Evolutionary conservation across 2,329 filamentous ascomycete species (phyloP).

Genomic region (Onygenales sp.): DNA sequence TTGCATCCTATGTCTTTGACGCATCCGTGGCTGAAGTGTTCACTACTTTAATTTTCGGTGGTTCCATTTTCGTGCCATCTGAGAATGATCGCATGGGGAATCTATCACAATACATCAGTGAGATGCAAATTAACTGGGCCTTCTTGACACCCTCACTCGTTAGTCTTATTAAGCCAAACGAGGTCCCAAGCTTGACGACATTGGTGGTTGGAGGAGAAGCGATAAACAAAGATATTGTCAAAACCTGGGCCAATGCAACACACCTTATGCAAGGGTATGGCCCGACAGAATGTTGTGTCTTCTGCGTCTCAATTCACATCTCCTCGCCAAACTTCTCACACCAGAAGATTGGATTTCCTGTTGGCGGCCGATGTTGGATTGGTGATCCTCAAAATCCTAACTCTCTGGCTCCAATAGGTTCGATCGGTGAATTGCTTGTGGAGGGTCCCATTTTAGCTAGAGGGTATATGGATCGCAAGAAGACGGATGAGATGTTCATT

Average conservation of each 20-base stretch:
- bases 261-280: conserved; percentile 36
- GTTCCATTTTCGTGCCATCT: conserved; percentile 50
- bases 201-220: conserved; percentile 39
- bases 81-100: conserved; percentile 42
- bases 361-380: conserved; percentile 28
- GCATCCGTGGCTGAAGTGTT: conserved; percentile 46
- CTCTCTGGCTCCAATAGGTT: conserved; percentile 40
- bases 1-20: conserved; percentile 49
- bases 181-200: conserved; percentile 35
- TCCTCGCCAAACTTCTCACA: conserved; percentile 20
- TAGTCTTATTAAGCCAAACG: conserved; percentile 33
- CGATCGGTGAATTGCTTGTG: conserved; percentile 25
- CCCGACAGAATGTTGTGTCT: conserved; percentile 31
- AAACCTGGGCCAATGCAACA: conserved; percentile 32
- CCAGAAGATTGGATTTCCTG: conserved; percentile 25
- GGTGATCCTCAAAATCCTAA: conserved; percentile 29
- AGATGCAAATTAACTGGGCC: conserved; percentile 44
- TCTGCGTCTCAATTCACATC: conserved; percentile 22
- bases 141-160: conserved; percentile 54
- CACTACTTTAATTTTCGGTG: conserved; percentile 46
- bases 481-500: conserved; percentile 48
- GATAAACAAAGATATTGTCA: conserved; percentile 31
- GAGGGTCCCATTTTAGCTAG: conserved; percentile 42
- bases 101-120: conserved; percentile 40
- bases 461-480: conserved; percentile 47